These are phyloP conservation scores for Biscogniauxia mediterranea DNA, from an alignment of 2,329 filamentous ascomycete genomes.

Conservation along the genomic window DNA sequence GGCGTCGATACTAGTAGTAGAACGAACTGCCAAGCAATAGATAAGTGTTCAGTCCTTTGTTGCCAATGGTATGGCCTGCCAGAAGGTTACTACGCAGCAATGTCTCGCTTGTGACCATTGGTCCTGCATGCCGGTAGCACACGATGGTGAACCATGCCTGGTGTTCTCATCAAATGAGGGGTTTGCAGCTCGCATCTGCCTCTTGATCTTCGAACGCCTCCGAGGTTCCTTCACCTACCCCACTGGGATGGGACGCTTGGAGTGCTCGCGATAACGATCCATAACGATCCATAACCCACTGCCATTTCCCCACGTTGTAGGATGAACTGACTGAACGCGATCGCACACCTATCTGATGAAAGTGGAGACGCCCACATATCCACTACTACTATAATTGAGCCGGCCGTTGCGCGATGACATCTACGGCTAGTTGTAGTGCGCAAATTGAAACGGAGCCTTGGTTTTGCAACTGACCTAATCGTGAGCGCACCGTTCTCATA, in stretches of 20 bases:
- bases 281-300: conserved; percentile 31
- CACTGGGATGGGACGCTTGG: conserved; percentile 12
- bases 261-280: conserved; percentile 14
- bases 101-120: conserved; percentile 12
- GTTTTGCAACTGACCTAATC: conserved; percentile 14
- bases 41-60: neutral
- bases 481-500: conserved; percentile 6
- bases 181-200: conserved; percentile 19
- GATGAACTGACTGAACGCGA: conserved; percentile 25
- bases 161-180: conserved; percentile 18
- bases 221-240: conserved; percentile 20
- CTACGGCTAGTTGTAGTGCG: neutral
- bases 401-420: conserved; percentile 6
- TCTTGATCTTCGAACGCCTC: conserved; percentile 14
- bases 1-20: neutral
- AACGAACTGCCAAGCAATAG: neutral
- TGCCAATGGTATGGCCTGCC: conserved; percentile 2
- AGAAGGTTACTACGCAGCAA: conserved; percentile 9
- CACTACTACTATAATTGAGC: conserved; percentile 6
- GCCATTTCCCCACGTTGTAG: conserved; percentile 39
- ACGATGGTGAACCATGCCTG: conserved; percentile 20
- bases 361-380: conserved; percentile 13
- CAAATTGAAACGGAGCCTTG: conserved; percentile 9
- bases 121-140: conserved; percentile 18
- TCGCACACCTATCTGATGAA: conserved; percentile 28